Evolutionary conservation across 2,329 filamentous ascomycete genomes (phyloP), one percentile per base, ranked within the genome.

Genomic region (Amauroascus verrucosus): DNA sequence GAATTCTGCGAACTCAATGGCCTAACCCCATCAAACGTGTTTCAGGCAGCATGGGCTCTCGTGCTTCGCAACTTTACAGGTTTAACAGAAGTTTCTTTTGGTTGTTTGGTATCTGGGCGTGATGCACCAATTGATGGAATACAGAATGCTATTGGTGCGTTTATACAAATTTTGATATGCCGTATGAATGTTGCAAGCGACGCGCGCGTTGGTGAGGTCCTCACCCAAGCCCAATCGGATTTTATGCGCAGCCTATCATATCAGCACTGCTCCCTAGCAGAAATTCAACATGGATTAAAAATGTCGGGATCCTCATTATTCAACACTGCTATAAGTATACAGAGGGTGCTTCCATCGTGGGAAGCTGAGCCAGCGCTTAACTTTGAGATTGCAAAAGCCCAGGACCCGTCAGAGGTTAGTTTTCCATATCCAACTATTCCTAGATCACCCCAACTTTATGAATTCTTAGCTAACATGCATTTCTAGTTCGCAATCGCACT

Each of bases 241-340:
- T 43, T 24, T 26, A 4, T 43, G 8, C 40, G 22, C 22, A 26
- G 20, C 40, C 13, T 43, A 26, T 26, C 40, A 43, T 26, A 43
- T 9, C 40, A 43, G 13, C 40, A 43, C 22, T 13, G 77, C 40
- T 82, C 75, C 56, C 67, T 83, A 3, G 70, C 75, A 45, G 64
- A 68, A 2, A 71, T 83, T 3, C 79, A 82, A 38, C 67, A 76
- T 22, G 72, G 75, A 54, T 75, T 74, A 0, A 68, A 77, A 0
- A 66, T 70, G 5, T 72, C 77, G 47, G 81, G 82, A 1, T 75
- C 78, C 0, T 76, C 81, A 59, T 78, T 84, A 65, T 80, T 84
- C 62, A 72, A 48, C 24, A 49, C 53, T 13, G 54, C 32, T 37
- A 40, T 52, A 26, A 33, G 26, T 32, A 24, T 43, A 13, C 40